Evolutionary conservation across 2,329 filamentous ascomycete genomes (phyloP), one percentile per base, ranked within the genome.

Genomic region (Kalmusia sp.): DNA sequence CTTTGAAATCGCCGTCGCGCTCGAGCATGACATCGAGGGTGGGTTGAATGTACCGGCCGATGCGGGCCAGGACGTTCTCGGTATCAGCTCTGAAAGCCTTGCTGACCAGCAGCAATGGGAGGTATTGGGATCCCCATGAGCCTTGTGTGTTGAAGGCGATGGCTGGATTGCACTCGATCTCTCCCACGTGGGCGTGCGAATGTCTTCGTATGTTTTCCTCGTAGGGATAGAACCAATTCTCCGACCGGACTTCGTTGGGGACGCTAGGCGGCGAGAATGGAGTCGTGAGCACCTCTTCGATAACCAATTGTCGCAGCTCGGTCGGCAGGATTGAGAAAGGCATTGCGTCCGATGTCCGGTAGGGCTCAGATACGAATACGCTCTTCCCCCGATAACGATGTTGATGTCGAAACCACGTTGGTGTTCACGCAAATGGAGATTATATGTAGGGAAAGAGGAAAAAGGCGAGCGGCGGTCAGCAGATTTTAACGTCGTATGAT

Each of bases 21-120:
- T 37, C 17, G 9, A 48, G 33, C 35, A 48, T 48, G n/a, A 48
- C 45, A 22, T 48, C 45, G n/a, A 48, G 33, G 21, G 34, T 48
- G 14, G 45, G 33, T 15, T 12, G 45, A 14, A 48, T 21, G 22
- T 27, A 24, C 17, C 33, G 25, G 6, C 45, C 45, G 15, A 39
- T 38, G 15, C 33, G 35, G n/a, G n/a, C 12, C 17, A 48, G 34
- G 15, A 48, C 45, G 17, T 30, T 25, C 15, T 48, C 33, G 15
- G 45, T 31, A 21, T 48, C 45, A 7, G 24, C 35, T 15, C 4
- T 48, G 45, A 48, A 39, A 12, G 22, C 15, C n/a, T 48, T 48
- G 33, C 24, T 48, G 15, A 39, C 34, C 22, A 48, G 45, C 34
- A 48, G 19, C 33, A 48, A 39, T 31, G 45, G 33, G 15, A 48